Evolutionary conservation across 2,329 filamentous ascomycete species (phyloP), one percentile per base, ranked within the genome.

Genomic region (Cladosporium oxysporum): DNA sequence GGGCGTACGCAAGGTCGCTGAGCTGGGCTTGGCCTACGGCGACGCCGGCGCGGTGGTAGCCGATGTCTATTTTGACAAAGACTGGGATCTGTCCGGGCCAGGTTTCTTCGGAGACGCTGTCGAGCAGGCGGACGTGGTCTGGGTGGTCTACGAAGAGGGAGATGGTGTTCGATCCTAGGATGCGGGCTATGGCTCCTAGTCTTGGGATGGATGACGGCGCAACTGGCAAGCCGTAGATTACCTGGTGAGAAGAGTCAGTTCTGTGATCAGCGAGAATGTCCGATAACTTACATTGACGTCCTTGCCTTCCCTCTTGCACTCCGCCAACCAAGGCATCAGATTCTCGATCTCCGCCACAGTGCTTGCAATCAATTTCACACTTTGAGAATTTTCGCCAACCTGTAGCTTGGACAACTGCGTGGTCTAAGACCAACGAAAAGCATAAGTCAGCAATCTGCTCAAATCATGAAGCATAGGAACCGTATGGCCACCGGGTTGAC

Each of bases 31-130:
- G 85, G 7, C 79, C 74, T 0, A 86, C 83, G 1, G 81, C 73
- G 0, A 92, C 82, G 23, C 91, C 91, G 0, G 91, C 90, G 18
- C 91, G 88, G 72, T 87, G 83, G 70, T 87, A 87, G 12, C 90
- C 90, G 60, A 90, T 88, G 74, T 94, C 90, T 47, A 94, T 85
- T 72, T 93, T 93, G 72, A 93, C 80, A 73, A 88, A 91, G 16
- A 91, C 80, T 0, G 81, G 82, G 3, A 88, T 84, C 1, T 79
- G 75, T 57, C 80, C 78, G 18, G 74, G 77, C 60, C 82, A 84
- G 1, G 81, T 80, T 1, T 78, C 71, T 1, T 70, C 67, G 49
- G 80, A 74, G 55, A 83, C 78, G 6, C 83, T 73, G 0, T 79
- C 73, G n/a, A 86, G 76, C 6, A 82, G 77, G 1, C 80, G 74